phyloP scores from a whole-genome alignment of 805 yeast species.

The Lipomyces yamadae region DNA sequence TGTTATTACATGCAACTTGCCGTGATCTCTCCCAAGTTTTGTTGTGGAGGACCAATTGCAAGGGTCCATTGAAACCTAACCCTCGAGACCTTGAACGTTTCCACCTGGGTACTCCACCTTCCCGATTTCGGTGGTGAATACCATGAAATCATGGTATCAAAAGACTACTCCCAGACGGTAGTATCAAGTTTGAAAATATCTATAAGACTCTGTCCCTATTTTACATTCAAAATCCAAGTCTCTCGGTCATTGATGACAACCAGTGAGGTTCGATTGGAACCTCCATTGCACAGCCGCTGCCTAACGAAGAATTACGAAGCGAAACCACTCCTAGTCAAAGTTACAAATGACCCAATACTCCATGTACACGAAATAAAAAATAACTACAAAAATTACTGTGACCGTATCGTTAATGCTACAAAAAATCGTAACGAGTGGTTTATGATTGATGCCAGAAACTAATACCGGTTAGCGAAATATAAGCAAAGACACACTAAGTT shows the following conservation, averaged over 20 bases:
- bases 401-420: not conserved
- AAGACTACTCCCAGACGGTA: not conserved
- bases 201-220: not conserved
- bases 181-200: not conserved
- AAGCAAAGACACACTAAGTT: no score
- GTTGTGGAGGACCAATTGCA: slow-evolving; percentile 2
- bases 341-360: not conserved
- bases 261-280: not conserved
- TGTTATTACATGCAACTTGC: not conserved
- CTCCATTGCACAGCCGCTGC: no score
- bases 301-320: no score
- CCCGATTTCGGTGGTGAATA: no score
- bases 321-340: not conserved
- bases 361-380: not conserved
- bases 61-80: not conserved
- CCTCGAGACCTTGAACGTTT: not conserved
- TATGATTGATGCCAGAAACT: slow-evolving; percentile 33
- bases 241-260: not conserved
- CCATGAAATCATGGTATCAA: not conserved
- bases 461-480: slow-evolving; percentile 6
- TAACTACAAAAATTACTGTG: not conserved
- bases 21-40: not conserved
- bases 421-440: not conserved
- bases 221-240: slow-evolving; percentile 1
- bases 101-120: no score